Evolutionary conservation across 306 rosid species (phyloP).

Genomic region (Fragaria vesca): DNA sequence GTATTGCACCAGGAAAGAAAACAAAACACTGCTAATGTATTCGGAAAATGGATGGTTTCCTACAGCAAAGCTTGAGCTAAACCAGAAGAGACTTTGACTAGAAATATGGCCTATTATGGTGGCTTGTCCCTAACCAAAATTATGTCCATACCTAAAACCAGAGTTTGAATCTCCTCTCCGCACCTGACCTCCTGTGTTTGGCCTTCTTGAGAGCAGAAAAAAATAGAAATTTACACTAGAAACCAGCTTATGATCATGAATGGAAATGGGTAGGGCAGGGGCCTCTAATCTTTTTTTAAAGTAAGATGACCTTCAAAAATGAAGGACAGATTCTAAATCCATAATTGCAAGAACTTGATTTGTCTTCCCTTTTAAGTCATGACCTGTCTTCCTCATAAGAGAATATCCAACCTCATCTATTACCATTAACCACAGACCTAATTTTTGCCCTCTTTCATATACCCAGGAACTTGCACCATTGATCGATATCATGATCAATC

Average conservation of each 20-base stretch:
- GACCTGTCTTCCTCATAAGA: conserved; percentile 2
- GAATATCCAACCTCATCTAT: conserved; percentile 6
- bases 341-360: neutral
- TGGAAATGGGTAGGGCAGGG: neutral
- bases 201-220: neutral
- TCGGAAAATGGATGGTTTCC: neutral
- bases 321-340: neutral
- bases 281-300: neutral
- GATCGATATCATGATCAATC: neutral
- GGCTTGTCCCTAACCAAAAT: neutral
- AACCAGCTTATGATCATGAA: neutral
- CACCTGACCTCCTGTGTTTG: neutral
- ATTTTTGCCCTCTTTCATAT: neutral
- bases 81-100: neutral
- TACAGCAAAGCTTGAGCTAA: neutral
- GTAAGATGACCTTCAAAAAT: neutral
- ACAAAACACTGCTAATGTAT: neutral
- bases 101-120: neutral
- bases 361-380: neutral
- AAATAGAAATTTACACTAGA: neutral
- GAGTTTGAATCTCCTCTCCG: neutral
- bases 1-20: neutral
- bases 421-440: conserved; percentile 4
- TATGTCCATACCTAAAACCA: neutral
- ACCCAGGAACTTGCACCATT: neutral